phyloP scores from a whole-genome alignment of 2,329 filamentous ascomycete species.

The Diaporthe vaccinii region DNA sequence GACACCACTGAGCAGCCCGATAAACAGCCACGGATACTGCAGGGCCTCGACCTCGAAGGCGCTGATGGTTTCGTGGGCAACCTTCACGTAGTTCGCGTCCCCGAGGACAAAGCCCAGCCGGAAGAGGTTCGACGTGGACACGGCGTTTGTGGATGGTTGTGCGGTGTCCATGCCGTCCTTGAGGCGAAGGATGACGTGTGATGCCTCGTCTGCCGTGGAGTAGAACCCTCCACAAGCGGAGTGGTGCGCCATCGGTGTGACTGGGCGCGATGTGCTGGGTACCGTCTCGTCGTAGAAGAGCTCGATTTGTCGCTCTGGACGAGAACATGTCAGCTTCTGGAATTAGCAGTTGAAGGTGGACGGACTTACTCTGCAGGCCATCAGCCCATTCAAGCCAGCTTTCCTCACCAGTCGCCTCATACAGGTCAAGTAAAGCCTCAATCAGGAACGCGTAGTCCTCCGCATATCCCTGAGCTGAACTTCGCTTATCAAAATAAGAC shows the following conservation, averaged over 20 bases:
- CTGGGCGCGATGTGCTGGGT: conserved; percentile 55
- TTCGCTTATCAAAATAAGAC: conserved; percentile 77
- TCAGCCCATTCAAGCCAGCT: conserved; percentile 85
- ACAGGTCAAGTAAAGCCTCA: conserved; percentile 85
- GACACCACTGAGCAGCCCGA: conserved; percentile 81
- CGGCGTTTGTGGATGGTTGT: conserved; percentile 89
- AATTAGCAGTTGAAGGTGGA: background rate
- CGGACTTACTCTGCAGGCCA: conserved; percentile 76
- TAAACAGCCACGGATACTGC: conserved; percentile 94
- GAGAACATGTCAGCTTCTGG: conserved; percentile 28
- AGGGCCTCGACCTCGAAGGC: conserved; percentile 93
- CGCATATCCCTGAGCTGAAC: conserved; percentile 81
- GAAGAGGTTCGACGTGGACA: conserved; percentile 89
- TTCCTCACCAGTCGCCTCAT: conserved; percentile 84
- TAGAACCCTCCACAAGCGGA: conserved; percentile 76
- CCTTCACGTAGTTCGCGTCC: conserved; percentile 72
- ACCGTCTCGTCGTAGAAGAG: conserved; percentile 79
- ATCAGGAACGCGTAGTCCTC: conserved; percentile 96
- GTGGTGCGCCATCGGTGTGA: conserved; percentile 46
- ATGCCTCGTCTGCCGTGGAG: conserved; percentile 72
- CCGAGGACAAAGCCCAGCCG: conserved; percentile 79
- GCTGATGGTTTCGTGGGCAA: conserved; percentile 80
- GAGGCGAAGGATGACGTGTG: conserved; percentile 83
- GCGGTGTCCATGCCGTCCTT: conserved; percentile 97
- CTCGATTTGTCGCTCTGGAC: conserved; percentile 76